Conservation (phyloP, 768 basidiomycete species). For the Gloeophyllum trabeum region DNA sequence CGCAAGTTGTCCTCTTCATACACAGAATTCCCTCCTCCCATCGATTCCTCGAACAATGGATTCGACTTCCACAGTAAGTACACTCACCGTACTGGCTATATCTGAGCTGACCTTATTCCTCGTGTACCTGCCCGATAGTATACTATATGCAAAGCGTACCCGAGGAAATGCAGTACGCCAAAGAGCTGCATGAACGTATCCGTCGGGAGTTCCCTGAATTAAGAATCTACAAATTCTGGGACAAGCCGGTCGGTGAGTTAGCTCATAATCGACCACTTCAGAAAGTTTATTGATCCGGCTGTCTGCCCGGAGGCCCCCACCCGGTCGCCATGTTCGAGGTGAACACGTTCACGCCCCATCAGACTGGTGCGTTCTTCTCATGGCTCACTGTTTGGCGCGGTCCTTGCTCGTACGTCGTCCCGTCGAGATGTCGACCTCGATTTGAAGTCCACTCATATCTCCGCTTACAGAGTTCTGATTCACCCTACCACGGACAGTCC, state of each 20-base stretch:
- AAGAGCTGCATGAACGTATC: conserved; percentile 46
- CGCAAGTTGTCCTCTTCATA: conserved; percentile 45
- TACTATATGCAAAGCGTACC: conserved; percentile 45
- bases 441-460: too few relatives aligned
- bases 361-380: conserved; percentile 58
- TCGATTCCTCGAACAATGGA: conserved; percentile 39
- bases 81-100: neutral
- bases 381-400: conserved; percentile 62
- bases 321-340: conserved; percentile 66
- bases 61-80: conserved; percentile 66
- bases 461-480: conserved; percentile 54
- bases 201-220: conserved; percentile 65
- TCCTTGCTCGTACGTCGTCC: conserved; percentile 56
- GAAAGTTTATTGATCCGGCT: neutral
- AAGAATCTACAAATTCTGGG: conserved; percentile 51
- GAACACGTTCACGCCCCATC: conserved; percentile 53
- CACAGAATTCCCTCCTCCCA: conserved; percentile 41
- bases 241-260: conserved; percentile 48
- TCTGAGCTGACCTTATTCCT: neutral
- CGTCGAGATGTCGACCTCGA: too few relatives aligned
- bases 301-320: conserved; percentile 36
- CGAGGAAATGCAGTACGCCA: conserved; percentile 34
- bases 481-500: conserved; percentile 58
- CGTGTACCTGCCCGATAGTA: conserved; percentile 23
- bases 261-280: neutral